phyloP scores from a whole-genome alignment of 179 eudicot genomes.

The Amaranthus tricolor region DNA sequence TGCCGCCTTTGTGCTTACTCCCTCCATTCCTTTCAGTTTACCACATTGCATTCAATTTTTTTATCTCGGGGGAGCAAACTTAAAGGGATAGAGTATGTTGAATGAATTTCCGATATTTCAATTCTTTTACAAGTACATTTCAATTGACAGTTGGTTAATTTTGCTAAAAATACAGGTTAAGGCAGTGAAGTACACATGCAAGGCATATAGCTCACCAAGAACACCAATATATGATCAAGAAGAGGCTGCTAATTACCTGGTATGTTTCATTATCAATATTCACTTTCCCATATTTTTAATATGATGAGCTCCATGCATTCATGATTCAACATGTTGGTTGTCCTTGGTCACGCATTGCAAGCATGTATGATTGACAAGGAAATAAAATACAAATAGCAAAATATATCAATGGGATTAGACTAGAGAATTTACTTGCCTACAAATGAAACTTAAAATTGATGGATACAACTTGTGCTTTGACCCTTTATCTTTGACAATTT shows the following conservation, averaged over 20 bases:
- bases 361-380: not conserved
- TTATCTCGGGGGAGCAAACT: too few relatives aligned
- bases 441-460: not conserved
- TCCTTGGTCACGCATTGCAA: not conserved
- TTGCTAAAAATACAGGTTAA: slow-evolving; percentile 53
- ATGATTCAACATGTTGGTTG: not conserved
- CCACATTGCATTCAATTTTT: too few relatives aligned
- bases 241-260: slow-evolving; percentile 71
- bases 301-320: too few relatives aligned
- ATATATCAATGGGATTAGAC: not conserved
- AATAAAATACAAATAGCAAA: too few relatives aligned
- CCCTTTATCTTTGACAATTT: too few relatives aligned
- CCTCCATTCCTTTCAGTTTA: too few relatives aligned
- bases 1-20: too few relatives aligned
- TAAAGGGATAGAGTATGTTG: too few relatives aligned
- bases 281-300: too few relatives aligned
- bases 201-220: slow-evolving; percentile 46
- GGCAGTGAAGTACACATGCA: slow-evolving; percentile 61
- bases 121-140: too few relatives aligned
- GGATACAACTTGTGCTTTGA: too few relatives aligned
- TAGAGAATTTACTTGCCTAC: not conserved
- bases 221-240: slow-evolving; percentile 55
- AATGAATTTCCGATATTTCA: too few relatives aligned
- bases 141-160: not conserved
- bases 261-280: slow-evolving; percentile 25